Evolutionary conservation across 1,284 basidiomycete genomes (phyloP), one percentile per base, ranked within the genome.

Genomic region (Psilocybe mexicana): DNA sequence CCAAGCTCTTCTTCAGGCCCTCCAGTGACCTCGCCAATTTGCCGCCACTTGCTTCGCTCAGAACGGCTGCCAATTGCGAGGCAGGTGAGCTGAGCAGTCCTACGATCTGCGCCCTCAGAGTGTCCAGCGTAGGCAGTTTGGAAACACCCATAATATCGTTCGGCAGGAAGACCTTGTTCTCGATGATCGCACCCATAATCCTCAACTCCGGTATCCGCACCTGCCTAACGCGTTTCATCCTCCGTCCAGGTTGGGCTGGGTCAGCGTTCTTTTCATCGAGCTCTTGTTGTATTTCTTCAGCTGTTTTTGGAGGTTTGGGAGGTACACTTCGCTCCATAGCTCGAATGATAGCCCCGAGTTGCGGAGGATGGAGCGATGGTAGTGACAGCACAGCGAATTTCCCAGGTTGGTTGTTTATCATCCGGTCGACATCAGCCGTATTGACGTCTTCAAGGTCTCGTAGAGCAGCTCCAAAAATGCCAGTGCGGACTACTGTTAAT

Each of bases 181-280:
- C 91, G 58, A 92, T 81, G 57, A 92, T 72, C 43, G 88, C 90
- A 18, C 90, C 91, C 58, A 90, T 77, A n/a, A 93, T 71, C 65
- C 75, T 81, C 57, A 93, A 69, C 68, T 88, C 85, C 3, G 90
- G 90, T 12, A 77, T 72, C 57, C 83, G 70, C 28, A 76, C 71
- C 51, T 82, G 79, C 52, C 77, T 77, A 62, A 80, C 72, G 52
- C 78, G 81, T 72, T 86, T 88, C 64, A 80, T 75, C 63, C 86
- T 78, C 61, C 87, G 76, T 24, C 90, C 89, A 2, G 90, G 90
- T 44, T 82, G 80, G 46, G 77, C 76, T 24, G 84, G 82, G 61
- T 85, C 81, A 11, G 83, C 83, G n/a, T 81, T 82, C 68, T 83
- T 86, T 44, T 76, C 80, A 23, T 78, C 79, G 53, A 77, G 73